Evolutionary conservation across 2,329 filamentous ascomycete species (phyloP).

Genomic region (Lasiodiplodia theobromae): DNA sequence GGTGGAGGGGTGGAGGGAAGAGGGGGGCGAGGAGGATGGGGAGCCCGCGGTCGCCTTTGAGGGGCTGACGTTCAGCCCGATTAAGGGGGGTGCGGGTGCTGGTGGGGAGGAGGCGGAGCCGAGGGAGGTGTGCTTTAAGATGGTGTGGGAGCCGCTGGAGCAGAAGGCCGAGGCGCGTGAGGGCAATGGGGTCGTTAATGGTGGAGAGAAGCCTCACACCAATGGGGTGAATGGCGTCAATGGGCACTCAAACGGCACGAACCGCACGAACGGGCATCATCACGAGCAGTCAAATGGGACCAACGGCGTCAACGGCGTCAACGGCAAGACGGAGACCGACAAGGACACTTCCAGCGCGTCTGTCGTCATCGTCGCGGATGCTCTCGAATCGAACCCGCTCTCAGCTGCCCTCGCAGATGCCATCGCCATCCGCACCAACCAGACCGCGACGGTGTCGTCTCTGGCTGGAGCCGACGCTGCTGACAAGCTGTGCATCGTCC

Average conservation of each 20-base stretch:
- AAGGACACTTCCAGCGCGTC: conserved; percentile 3
- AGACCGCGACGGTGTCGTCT: neutral
- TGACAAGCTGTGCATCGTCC: conserved; percentile 14
- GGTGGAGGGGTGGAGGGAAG: conserved; percentile 11
- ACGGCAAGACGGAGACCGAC: neutral
- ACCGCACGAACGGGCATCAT: neutral
- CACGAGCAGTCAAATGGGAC: neutral
- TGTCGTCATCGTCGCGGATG: conserved; percentile 15
- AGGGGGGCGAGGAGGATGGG: neutral
- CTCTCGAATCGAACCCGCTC: neutral
- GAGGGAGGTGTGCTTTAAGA: conserved; percentile 24
- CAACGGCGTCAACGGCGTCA: conserved; percentile 3
- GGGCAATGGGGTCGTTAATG: conserved; percentile 2
- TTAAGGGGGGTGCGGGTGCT: neutral
- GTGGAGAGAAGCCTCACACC: neutral
- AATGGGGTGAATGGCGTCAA: conserved; percentile 16
- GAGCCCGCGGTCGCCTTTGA: conserved; percentile 2
- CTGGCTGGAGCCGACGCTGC: conserved; percentile 4
- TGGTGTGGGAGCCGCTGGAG: conserved; percentile 21
- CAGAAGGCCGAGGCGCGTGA: neutral
- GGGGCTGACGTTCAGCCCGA: conserved; percentile 17
- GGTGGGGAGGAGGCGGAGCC: neutral
- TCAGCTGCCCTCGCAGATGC: conserved; percentile 4
- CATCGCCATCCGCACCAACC: conserved; percentile 12
- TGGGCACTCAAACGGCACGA: neutral